Base-by-base conservation (phyloP, 495 filamentous ascomycete genomes). In the Astrothelium macrocarpum region DNA sequence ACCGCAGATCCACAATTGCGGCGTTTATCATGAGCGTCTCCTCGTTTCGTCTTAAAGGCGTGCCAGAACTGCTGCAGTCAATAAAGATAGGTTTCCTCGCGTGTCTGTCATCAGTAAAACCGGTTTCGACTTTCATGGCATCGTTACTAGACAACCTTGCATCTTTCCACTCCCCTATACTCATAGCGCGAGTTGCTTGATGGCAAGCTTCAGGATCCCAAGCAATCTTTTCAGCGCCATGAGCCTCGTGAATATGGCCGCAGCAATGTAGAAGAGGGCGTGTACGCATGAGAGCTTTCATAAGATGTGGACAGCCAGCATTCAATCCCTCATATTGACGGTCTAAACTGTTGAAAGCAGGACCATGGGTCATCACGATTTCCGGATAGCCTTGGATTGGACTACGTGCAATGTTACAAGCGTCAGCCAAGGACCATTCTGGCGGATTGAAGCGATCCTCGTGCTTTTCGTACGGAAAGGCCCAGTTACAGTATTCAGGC, bases 1-100 rank as follows among this genome's bases (percentile, higher is more conserved):
- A 86, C 14, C 62, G 56, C 18, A 81, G 67, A 28, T 75, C 78
- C 69, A 82, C 78, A 31, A 90, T 81, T 63, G 82, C 81, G 2
- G 87, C 89, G 77, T 91, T 91, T 5, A 90, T 81, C 72, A 90
- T 87, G 2, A 91, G 64, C 7, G 89, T 90, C 66, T 88, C 79
- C 63, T 78, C 65, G 0, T 84, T 83, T 56, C 71, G 71, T 53
- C 68, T 62, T 62, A 87, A 64, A 16, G 76, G 74, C 53, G 45
- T 68, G 2, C 45, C 59, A 43, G 68, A 70, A 31, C 32, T 67
- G 46, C 65, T 20, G n/a, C 56, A 56, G 20, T 63, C 14, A 42
- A 64, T 62, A 7, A 65, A 53, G 29, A 59, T 56, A 7, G 49
- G 49, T 29, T 56, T 29, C 25, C 49, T 26, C 29, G 64, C 79